phyloP scores from a whole-genome alignment of 148 eudicot genomes.

The Camellia lanceoleosa region DNA sequence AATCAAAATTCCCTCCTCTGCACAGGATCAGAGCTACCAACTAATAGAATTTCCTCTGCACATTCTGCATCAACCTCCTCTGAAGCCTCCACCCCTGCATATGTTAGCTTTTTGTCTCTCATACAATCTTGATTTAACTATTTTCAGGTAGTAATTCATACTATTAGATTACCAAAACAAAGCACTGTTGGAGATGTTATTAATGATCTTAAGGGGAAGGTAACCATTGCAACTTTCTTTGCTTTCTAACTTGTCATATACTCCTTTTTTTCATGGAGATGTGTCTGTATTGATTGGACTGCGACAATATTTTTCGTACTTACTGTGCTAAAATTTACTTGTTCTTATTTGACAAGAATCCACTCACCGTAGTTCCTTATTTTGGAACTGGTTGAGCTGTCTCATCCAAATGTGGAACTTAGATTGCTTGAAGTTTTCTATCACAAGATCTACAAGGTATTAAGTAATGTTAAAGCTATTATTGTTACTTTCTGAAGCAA shows the following conservation, averaged over 20 bases:
- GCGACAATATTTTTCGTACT: neutral
- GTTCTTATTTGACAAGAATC: neutral
- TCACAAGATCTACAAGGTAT: slow-evolving; percentile 37
- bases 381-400: slow-evolving; percentile 27
- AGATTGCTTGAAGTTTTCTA: slow-evolving; percentile 35
- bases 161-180: slow-evolving; percentile 50
- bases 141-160: slow-evolving; percentile 41
- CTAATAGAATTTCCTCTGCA: no score
- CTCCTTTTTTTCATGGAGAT: neutral
- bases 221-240: slow-evolving; percentile 12
- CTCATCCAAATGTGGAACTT: slow-evolving; percentile 27
- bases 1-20: no score
- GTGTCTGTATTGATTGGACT: neutral
- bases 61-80: no score
- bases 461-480: slow-evolving; percentile 1
- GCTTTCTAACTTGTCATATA: neutral
- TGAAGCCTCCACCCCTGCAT: no score
- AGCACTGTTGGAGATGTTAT: slow-evolving; percentile 51
- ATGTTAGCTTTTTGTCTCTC: slow-evolving; percentile 4
- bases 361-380: neutral
- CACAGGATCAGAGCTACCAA: no score
- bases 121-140: slow-evolving; percentile 3
- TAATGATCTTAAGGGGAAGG: slow-evolving; percentile 46
- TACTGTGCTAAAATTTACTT: neutral
- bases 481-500: neutral